These are phyloP conservation scores for Eimeria brunetti DNA, from an alignment of 169 alveolate genomes.

Conservation along the genomic window DNA sequence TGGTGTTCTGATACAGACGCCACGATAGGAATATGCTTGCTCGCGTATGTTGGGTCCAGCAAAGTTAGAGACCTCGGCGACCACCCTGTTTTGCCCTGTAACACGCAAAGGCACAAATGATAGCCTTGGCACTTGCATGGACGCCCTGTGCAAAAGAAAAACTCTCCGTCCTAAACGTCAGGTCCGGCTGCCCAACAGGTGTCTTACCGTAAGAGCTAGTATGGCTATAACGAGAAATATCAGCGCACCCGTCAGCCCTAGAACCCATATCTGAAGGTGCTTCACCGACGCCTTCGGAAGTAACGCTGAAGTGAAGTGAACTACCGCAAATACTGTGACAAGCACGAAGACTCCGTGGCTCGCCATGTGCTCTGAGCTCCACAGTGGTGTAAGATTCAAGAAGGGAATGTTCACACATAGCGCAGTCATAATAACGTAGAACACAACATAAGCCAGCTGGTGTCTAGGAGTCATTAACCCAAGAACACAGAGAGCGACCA, in stretches of 20 bases:
- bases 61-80: conserved; percentile 97
- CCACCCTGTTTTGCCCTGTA: conserved; percentile 94
- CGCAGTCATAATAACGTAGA: conserved; percentile 95
- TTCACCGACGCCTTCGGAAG: conserved; percentile 55
- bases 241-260: conserved; percentile 27
- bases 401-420: conserved; percentile 97
- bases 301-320: not conserved
- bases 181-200: not conserved
- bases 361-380: conserved; percentile 97
- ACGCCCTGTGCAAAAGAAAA: not conserved
- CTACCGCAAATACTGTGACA: conserved; percentile 84
- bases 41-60: conserved; percentile 98
- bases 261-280: conserved; percentile 44
- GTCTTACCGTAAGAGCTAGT: conserved; percentile 84
- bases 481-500: conserved; percentile 93
- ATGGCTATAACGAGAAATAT: conserved; percentile 42
- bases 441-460: conserved; percentile 94
- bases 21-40: conserved; percentile 96
- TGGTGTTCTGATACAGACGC: conserved; percentile 99
- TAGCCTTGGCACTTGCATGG: not conserved
- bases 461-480: conserved; percentile 92
- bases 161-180: not conserved
- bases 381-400: conserved; percentile 94
- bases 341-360: conserved; percentile 96
- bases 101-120: conserved; percentile 19